Percentiles rank a stretch among this genome's conserved stretches.
Conservation (phyloP, 768 basidiomycete species). For the Lentinula boryana region DNA sequence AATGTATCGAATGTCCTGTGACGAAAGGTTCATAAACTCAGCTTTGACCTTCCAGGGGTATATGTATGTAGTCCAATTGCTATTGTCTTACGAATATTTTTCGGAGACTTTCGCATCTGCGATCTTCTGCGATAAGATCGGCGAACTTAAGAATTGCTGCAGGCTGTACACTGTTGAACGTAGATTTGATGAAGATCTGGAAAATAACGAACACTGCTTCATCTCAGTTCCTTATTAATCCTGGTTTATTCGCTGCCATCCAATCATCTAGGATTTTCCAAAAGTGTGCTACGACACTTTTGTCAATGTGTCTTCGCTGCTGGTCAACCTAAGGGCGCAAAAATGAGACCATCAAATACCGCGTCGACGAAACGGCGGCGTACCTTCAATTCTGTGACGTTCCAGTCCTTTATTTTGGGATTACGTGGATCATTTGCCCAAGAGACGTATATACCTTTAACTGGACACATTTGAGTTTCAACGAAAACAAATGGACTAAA, state of each 20-base stretch:
- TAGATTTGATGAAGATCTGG: background rate
- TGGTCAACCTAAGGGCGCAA: constrained; percentile 69
- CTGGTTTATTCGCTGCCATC: constrained; percentile 77
- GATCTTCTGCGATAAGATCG: no score
- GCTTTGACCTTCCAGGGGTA: background rate
- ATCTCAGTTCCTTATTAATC: constrained; percentile 42
- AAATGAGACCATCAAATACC: background rate
- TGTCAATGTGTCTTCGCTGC: constrained; percentile 85
- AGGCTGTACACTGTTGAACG: no score
- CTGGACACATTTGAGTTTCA: constrained; percentile 31
- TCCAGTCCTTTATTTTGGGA: constrained; percentile 90
- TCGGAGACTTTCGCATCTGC: no score
- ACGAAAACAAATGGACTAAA: background rate
- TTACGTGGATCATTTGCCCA: constrained; percentile 93
- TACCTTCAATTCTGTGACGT: constrained; percentile 92
- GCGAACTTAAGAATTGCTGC: no score
- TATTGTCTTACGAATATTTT: no score
- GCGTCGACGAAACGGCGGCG: constrained; percentile 7
- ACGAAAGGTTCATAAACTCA: background rate
- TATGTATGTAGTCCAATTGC: no score
- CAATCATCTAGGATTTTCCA: constrained; percentile 90
- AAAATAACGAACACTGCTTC: background rate
- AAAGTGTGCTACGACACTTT: constrained; percentile 90
- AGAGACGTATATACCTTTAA: constrained; percentile 93
- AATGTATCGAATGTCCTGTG: no score